These are phyloP conservation scores for Aphanomyces euteiches DNA, from an alignment of 352 stramenopile genomes.

Conservation along the genomic window DNA sequence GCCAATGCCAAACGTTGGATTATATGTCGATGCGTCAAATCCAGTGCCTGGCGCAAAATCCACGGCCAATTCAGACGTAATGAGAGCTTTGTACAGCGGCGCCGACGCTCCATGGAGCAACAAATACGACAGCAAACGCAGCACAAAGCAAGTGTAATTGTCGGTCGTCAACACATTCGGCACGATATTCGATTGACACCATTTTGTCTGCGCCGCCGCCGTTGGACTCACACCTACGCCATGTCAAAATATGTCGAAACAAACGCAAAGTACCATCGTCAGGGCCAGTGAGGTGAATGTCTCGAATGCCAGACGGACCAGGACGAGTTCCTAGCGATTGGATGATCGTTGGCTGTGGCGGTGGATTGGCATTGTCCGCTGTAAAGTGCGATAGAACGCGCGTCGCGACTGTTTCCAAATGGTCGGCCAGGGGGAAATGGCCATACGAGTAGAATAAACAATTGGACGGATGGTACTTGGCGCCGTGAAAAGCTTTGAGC, in stretches of 20 bases:
- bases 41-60: slow-evolving; percentile 75
- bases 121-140: slow-evolving; percentile 73
- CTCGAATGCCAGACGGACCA: neutral
- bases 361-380: slow-evolving; percentile 36
- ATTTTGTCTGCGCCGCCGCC: slow-evolving; percentile 66
- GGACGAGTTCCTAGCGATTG: neutral
- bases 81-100: slow-evolving; percentile 76
- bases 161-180: slow-evolving; percentile 57
- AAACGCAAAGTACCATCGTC: neutral
- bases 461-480: slow-evolving; percentile 88
- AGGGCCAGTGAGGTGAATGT: slow-evolving; percentile 30
- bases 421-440: slow-evolving; percentile 71
- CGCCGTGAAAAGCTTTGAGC: slow-evolving; percentile 70
- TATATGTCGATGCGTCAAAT: slow-evolving; percentile 76
- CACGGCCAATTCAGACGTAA: slow-evolving; percentile 67
- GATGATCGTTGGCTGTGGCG: neutral
- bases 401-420: slow-evolving; percentile 70
- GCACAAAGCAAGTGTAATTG: slow-evolving; percentile 69
- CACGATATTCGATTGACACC: slow-evolving; percentile 68
- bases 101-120: slow-evolving; percentile 75
- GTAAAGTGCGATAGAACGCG: slow-evolving; percentile 68
- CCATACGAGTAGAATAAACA: slow-evolving; percentile 88
- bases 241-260: slow-evolving; percentile 32
- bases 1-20: slow-evolving; percentile 69
- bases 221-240: slow-evolving; percentile 37